A percentile compares a stretch with the other conserved stretches of the same genome.
Conservation (phyloP, 225 moss, liverwort and hornwort species). For the Polytrichum commune region DNA sequence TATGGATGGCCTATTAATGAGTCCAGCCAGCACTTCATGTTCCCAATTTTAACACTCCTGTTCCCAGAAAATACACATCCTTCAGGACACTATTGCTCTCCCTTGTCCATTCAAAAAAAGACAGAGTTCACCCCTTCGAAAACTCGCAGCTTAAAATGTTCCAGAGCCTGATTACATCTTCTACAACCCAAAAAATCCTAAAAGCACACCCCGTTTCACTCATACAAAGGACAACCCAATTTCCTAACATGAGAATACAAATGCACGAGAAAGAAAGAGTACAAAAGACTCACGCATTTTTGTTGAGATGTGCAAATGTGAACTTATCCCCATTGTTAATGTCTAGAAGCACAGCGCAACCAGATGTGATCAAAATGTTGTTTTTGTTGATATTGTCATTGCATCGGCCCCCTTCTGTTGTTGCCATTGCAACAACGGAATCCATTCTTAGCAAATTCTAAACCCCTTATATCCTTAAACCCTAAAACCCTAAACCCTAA, state of each 20-base stretch:
- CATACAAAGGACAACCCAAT: no score
- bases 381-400: background rate
- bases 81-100: no score
- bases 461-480: background rate
- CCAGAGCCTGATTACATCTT: no score
- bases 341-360: conserved; percentile 61
- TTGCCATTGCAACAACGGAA: background rate
- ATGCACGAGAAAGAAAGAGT: background rate
- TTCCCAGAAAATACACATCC: conserved; percentile 4
- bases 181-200: no score
- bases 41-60: conserved; percentile 88
- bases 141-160: no score
- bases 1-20: conserved; percentile 78
- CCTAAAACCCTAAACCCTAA: no score
- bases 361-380: conserved; percentile 30
- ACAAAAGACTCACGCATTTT: conserved; percentile 41
- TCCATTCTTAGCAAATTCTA: background rate
- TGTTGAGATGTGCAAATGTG: conserved; percentile 63
- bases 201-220: no score
- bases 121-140: no score
- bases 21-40: conserved; percentile 70
- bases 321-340: conserved; percentile 65
- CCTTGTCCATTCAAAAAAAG: no score
- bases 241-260: no score
- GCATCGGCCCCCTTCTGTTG: background rate